phyloP scores from a whole-genome alignment of 139 green algal species.

The Ettlia oleoabundans region DNA sequence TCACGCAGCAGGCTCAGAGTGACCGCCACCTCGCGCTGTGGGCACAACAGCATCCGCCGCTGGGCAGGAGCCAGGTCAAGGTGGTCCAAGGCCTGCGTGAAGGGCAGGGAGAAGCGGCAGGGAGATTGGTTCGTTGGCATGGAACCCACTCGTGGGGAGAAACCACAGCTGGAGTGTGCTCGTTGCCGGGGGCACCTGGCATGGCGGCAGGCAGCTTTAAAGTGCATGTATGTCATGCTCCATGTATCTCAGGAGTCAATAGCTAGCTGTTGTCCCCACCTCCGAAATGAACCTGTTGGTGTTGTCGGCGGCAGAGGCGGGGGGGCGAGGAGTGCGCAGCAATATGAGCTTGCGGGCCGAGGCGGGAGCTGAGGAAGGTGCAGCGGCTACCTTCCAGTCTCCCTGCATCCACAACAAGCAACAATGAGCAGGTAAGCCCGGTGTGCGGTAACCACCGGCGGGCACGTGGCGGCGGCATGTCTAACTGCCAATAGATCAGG shows the following conservation, averaged over 20 bases:
- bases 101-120: too few species aligned
- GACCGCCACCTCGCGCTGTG: conserved; percentile 76
- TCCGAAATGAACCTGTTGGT: conserved; percentile 84
- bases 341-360: neutral
- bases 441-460: too few species aligned
- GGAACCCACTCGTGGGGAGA: too few species aligned
- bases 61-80: neutral
- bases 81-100: conserved; percentile 38
- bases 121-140: too few species aligned
- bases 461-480: too few species aligned
- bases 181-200: neutral
- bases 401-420: too few species aligned
- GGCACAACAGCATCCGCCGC: conserved; percentile 75
- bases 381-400: neutral
- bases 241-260: too few species aligned
- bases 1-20: conserved; percentile 84
- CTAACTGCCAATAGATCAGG: too few species aligned
- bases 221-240: neutral
- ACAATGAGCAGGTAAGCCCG: too few species aligned
- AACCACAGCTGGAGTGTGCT: neutral
- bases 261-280: conserved; percentile 40
- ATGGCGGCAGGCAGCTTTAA: neutral
- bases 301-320: conserved; percentile 65
- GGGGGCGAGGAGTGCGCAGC: neutral
- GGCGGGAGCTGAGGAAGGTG: conserved; percentile 12